Base-by-base conservation (phyloP, 176 grass and related monocot genomes). In the Juncus inflexus region DNA sequence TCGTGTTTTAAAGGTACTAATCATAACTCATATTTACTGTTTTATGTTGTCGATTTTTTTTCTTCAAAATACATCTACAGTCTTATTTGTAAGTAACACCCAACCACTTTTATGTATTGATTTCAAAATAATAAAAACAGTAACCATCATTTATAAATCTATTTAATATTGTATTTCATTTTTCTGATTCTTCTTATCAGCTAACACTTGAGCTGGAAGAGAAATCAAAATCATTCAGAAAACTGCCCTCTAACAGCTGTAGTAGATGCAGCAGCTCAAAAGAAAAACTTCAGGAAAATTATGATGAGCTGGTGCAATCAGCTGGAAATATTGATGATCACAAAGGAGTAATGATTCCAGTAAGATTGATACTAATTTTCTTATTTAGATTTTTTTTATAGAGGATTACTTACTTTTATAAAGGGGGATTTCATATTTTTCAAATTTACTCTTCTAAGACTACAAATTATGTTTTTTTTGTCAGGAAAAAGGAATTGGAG, bases 1-100 rank as follows among this genome's bases (percentile, higher is more conserved):
- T 15, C 65, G 47, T 3, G 13, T 78, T 35, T 15, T 50, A 49
- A 78, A 78, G 76, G 76, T 78, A 78, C 19, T 28, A 28, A 61
- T 7, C 7, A 59, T 35, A 55, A 28, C 12, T 47, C 16, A 62
- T 38, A 9, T 69, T 62, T 15, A 10, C 35, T 36, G 8, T 16
- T 38, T 62, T 12, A 40, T 28, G 19, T 28, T 1, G 19, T 28
- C 19, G 42, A 28, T 43, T 14, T 15, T 8, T 10, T 37, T 8
- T 7, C 8, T 69, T 55, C 37, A 15, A 8, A 0, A 40, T 40
- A 43, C 14, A 15, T 52, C 10, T 16, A 54, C 40, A 51, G 13
- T 49, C 45, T 67, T 65, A 9, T 5, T 13, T 62, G 61, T 45
- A 12, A 66, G 35, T 5, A 49, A 35, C 37, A 51, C n/a, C 12